Base-by-base conservation (phyloP, 306 rosid genomes). In the Ormosia emarginata region DNA sequence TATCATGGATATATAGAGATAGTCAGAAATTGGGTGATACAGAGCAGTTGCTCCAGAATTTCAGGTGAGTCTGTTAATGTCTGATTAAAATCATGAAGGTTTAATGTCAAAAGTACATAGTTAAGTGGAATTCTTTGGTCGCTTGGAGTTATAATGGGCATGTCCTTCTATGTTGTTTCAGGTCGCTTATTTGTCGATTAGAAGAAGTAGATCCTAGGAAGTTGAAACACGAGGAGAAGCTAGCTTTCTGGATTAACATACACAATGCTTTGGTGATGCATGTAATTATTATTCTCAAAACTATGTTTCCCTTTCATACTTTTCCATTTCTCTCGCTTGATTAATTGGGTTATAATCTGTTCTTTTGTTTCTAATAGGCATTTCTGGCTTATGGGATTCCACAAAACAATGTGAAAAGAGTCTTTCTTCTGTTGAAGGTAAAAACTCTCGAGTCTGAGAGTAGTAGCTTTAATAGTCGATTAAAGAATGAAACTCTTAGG, bases 211-310 rank as follows among this genome's bases (percentile, higher is more conserved):
- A 93, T 90, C 98, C 92, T 12, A 83, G 90, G 73, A 92, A 87
- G 80, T 82, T 95, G 90, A 90, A 86, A 67, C 90, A 90, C 3
- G 94, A 88, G 50, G 99, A 93, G 85, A 95, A 90, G 89, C 87
- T 95, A 65, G 96, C 99, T 7, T 95, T 95, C 85, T 95, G 99
- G 99, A 93, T 93, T 46, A 95, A 95, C 73, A 53, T 91, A 74
- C 97, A 95, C 87, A 95, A 95, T 85, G 88, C 98, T 63, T 89
- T 95, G 87, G 92, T 95, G 89, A 93, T 95, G 99, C 96, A 93
- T 86, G 99, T 93, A 89, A 88, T 66, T 75, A 55, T 47, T 77
- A 61, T 69, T 53, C 73, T 66, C 78, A 40, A 79, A 37, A 56
- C 67, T 33, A 43, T 81, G 65, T 74, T 37, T 13, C 14, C 10